Evolutionary conservation across 495 filamentous ascomycete genomes (phyloP), one percentile per base, ranked within the genome.

Genomic region (Ramalina intermedia): DNA sequence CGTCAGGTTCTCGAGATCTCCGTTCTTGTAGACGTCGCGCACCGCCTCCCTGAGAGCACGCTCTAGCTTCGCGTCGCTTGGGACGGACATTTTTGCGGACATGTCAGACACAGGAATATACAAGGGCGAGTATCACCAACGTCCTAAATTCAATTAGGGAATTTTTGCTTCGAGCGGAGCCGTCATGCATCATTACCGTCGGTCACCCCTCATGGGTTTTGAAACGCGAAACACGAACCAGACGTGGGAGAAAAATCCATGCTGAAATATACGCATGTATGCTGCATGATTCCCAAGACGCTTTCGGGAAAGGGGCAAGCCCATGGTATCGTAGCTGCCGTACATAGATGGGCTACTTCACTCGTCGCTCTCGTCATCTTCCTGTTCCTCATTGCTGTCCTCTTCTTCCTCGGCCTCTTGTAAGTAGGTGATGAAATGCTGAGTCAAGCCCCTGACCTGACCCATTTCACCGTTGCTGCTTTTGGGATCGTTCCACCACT

Each of bases 391-490:
- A 17, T 69, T 67, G 9, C 84, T 84, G n/a, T 79, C 78, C 20
- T 81, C 80, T 58, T 90, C 87, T 55, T 85, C 83, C 56, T 85
- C 82, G 0, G 85, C 87, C 55, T 87, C 80, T 42, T 79, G 82
- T 49, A 96, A 63, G 79, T 81, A 94, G 51, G 93, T 85, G 27
- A 96, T 79, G 64, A 98, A 80, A 43, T 80, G 78, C 60, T 79
- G 67, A 43, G 82, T 82, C 63, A 84, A 80, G 29, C 67, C 76
- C 56, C 83, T 80, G 21, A 96, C 78, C 49, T 63, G 75, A 37
- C 65, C 58, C 79, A 95, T 79, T 46, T 75, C 72, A 27, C 83
- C 82, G 7, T 65, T 76, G 47, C 69, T 73, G 26, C 67, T 74
- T 55, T 76, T 73, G 51, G 70, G 69, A 63, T 91, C 78, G 17